Conservation (phyloP, 1,284 basidiomycete genomes). For the Hortiboletus rubellus region DNA sequence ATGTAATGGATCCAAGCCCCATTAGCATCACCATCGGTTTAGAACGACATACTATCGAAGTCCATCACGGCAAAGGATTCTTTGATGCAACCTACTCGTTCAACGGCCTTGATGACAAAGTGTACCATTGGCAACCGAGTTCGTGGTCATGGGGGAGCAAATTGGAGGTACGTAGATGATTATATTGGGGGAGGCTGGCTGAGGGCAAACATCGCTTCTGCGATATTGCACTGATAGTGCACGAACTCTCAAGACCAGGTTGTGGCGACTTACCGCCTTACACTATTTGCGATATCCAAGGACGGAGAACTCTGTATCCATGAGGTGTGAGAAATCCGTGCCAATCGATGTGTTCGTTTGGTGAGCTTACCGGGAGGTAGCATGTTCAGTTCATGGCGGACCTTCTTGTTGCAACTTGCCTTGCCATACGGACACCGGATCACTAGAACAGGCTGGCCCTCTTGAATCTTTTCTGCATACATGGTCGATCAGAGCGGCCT, state of each 20-base stretch:
- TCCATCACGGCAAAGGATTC: conserved; percentile 14
- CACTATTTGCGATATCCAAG: conserved; percentile 31
- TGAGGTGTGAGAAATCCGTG: conserved; percentile 22
- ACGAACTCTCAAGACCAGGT: conserved; percentile 22
- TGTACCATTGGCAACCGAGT: conserved; percentile 27
- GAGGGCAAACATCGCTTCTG: not conserved
- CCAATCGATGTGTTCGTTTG: not conserved
- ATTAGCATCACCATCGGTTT: conserved; percentile 19
- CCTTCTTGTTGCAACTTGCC: conserved; percentile 30
- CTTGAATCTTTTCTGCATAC: not conserved
- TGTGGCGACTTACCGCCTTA: conserved; percentile 36
- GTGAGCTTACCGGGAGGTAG: conserved; percentile 16
- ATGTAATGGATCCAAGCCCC: conserved; percentile 13
- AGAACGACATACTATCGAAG: conserved; percentile 6
- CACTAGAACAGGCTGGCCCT: conserved; percentile 6
- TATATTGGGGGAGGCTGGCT: not conserved
- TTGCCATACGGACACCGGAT: conserved; percentile 26
- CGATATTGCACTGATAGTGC: conserved; percentile 19
- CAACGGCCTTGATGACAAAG: conserved; percentile 24
- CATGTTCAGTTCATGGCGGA: conserved; percentile 27
- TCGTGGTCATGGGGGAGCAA: conserved; percentile 14
- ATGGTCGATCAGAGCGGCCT: not conserved
- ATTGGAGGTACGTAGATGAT: conserved; percentile 22
- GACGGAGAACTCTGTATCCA: conserved; percentile 35
- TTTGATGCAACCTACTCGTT: conserved; percentile 19